Evolutionary conservation across 768 basidiomycete genomes (phyloP), one percentile per base, ranked within the genome.

Genomic region (Lentinula boryana): DNA sequence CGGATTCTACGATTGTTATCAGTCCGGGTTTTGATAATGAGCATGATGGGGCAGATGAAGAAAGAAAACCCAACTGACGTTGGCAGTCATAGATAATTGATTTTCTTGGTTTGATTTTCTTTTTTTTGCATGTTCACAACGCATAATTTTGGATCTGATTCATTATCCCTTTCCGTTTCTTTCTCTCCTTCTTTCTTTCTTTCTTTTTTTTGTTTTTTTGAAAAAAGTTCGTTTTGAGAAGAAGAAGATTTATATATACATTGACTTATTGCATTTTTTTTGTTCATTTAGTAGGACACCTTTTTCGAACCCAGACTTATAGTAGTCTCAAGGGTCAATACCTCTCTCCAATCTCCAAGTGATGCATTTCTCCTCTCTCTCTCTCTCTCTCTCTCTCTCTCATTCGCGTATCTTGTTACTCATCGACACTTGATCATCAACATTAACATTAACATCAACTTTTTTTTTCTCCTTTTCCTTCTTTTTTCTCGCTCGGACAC

Each of bases 201-300:
- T 27, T 27, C 27, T 27, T 27, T 4, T 27, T 27, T 27, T 3
- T 27, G 27, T 27, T 27, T 27, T 27, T n/a, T n/a, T n/a, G n/a
- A 3, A 27, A n/a, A 48, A 50, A 23, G 7, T 32, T 13, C 18
- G 8, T 52, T 13, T 35, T 52, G 27, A 35, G 5, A 8, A 31
- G 23, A 52, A 52, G 27, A 31, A n/a, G n/a, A n/a, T n/a, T n/a
- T 52, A 18, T 54, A 35, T 10, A 54, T n/a, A 35, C 18, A 54
- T n/a, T 54, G 53, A 54, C 53, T 54, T 54, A 54, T 54, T 54
- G 53, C 53, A 54, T 54, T 40, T 21, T 52, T 23, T 23, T 27
- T 23, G 5, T 27, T 27, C 27, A 27, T 27, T 27, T 27, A 27
- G 27, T 27, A 27, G 9, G 41, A 15, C 41, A 43, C 32, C 13